phyloP scores from a whole-genome alignment of 345 rosid species.

The Cardiospermum halicacabum region DNA sequence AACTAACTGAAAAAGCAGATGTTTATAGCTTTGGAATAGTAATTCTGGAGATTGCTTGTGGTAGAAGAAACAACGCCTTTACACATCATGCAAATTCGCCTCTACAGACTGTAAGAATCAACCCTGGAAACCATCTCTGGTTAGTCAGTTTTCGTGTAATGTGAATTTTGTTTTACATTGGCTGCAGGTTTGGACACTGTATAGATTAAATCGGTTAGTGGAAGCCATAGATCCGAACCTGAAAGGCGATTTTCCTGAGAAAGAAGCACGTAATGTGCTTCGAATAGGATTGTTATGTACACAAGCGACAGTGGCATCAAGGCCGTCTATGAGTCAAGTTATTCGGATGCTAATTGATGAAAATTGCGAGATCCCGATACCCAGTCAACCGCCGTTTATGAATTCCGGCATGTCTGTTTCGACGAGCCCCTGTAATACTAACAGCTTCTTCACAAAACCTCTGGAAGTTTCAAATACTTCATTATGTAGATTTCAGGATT shows the following conservation, averaged over 20 bases:
- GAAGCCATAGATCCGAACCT: slow-evolving; percentile 34
- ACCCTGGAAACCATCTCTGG: not conserved
- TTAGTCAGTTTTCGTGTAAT: not conserved
- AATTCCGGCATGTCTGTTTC: slow-evolving; percentile 24
- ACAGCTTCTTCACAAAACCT: slow-evolving; percentile 27
- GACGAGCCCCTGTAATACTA: slow-evolving; percentile 16
- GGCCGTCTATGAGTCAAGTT: slow-evolving; percentile 49
- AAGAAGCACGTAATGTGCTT: slow-evolving; percentile 31
- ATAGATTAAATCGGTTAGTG: slow-evolving; percentile 30
- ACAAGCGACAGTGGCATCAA: slow-evolving; percentile 36
- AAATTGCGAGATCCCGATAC: slow-evolving; percentile 25
- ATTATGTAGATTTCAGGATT: slow-evolving; percentile 23
- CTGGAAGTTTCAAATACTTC: slow-evolving; percentile 23
- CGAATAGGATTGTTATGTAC: slow-evolving; percentile 48
- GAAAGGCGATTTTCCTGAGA: slow-evolving; percentile 21
- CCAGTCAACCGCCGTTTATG: slow-evolving; percentile 51
- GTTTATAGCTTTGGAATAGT: slow-evolving; percentile 50
- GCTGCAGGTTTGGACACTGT: slow-evolving; percentile 44
- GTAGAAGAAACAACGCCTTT: slow-evolving; percentile 34
- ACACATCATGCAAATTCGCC: slow-evolving; percentile 32
- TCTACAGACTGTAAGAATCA: slow-evolving; percentile 32
- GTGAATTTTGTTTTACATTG: not conserved
- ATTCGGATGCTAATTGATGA: slow-evolving; percentile 27
- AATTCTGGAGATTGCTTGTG: slow-evolving; percentile 39
- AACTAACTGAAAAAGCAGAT: slow-evolving; percentile 50